Percentiles rank a stretch among this genome's conserved stretches.
These are phyloP conservation scores for Pyronema omphalodes DNA, from an alignment of 495 filamentous ascomycete genomes.

Conservation along the genomic window DNA sequence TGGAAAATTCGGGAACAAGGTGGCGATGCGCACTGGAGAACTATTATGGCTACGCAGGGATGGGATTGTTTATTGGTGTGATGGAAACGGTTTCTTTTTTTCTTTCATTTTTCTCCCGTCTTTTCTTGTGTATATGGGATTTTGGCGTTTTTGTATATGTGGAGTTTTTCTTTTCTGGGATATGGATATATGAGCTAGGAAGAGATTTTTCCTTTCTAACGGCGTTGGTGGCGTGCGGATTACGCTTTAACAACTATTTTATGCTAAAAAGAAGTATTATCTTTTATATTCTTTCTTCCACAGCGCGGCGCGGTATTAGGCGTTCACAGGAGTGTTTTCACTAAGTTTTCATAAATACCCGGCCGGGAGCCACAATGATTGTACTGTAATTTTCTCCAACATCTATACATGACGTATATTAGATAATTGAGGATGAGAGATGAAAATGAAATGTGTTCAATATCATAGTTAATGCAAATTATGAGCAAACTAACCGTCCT, in stretches of 20 bases:
- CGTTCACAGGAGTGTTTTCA: not conserved
- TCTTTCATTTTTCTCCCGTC: slow-evolving; percentile 7
- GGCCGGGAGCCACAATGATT: too few species aligned
- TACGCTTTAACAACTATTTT: not conserved
- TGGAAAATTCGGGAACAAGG: slow-evolving; percentile 47
- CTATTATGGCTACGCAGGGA: slow-evolving; percentile 76
- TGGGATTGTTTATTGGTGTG: slow-evolving; percentile 90
- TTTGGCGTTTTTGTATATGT: not conserved
- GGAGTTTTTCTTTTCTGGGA: not conserved
- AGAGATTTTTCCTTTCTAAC: not conserved
- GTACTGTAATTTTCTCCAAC: too few species aligned
- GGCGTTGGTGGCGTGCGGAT: not conserved
- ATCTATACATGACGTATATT: too few species aligned
- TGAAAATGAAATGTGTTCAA: too few species aligned
- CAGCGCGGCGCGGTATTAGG: not conserved
- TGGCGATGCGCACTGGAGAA: slow-evolving; percentile 74
- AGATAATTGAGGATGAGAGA: too few species aligned
- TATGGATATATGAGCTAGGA: not conserved
- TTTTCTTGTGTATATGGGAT: slow-evolving; percentile 11
- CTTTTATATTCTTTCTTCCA: not conserved
- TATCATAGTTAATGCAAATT: too few species aligned
- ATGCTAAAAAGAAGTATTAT: not conserved
- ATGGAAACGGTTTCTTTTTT: slow-evolving; percentile 21
- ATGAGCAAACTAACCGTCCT: too few species aligned
- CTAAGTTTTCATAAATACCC: too few species aligned